Base-by-base conservation (phyloP, 1,139 yeast genomes). In the Kodamaea sp. region DNA sequence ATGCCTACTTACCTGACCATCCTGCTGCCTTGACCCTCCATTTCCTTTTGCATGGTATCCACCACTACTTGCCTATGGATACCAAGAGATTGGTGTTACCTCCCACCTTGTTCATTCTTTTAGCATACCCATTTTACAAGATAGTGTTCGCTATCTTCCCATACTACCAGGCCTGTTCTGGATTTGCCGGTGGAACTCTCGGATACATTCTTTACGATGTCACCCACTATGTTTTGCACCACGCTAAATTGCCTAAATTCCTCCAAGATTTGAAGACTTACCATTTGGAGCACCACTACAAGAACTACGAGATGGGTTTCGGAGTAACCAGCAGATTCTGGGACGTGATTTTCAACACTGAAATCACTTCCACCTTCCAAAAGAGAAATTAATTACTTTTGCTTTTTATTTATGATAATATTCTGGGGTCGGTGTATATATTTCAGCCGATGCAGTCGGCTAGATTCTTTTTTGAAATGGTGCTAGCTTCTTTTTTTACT, bases 1-100 rank as follows among this genome's bases (percentile, higher is more conserved):
- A 92, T 59, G 68, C 76, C 31, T 78, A 81, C 56, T 73, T 94
- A 46, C 99, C 99, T 9, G 86, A 87, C 47, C 78, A 84, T 59
- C 83, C 80, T 32, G 39, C 76, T 22, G 85, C 86, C 13, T 81
- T 84, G 53, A 78, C 95, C 2, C 49, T 88, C 29, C 99, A 92
- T 61, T 92, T 92, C 71, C 63, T 89, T 44, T 70, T 90, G 46
- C 99, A 92, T 54, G 99, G 99, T 34, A 84, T 90, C 37, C 99
- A 92, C 59, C 99, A 92, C 61, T 92, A 88, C 61, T 73, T 92
- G 50, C 99, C 99, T 42, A 92, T 94, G 98, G 99, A 92, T 65
- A 78, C 78, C 39, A 72, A 80, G 61, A 80, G 99, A 57, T 76
- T 92, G 56, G 99, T 92, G 28, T 83, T 92, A 83, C 99, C 99